Base-by-base conservation (phyloP, 371 early-diverging fungal species). In the Mucor mucedo region DNA sequence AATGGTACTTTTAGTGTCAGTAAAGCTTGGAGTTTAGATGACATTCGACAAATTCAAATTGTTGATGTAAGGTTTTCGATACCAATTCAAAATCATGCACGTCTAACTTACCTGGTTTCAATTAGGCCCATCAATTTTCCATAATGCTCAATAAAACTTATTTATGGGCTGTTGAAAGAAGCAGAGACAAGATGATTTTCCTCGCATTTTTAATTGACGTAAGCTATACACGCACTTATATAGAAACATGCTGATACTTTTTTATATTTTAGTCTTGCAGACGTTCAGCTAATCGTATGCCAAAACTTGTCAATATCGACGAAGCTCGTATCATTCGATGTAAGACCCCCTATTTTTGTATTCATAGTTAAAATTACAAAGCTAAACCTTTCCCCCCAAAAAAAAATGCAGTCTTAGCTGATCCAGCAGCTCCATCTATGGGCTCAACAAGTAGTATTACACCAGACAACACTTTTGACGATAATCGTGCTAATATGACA, bases 21-120 rank as follows among this genome's bases (percentile, higher is more conserved):
- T 53, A 87, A 82, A 65, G 73, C 79, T 3, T 87, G 87, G 87
- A 66, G 77, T 50, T 62, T 87, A 38, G 87, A 87, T 39, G 87
- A 87, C 60, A 80, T 87, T 42, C 78, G 72, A 52, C 78, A 78
- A 10, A 78, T 84, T 42, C 78, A 79, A 70, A 76, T 78, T 58
- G 68, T 87, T 44, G 87, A 87, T 70, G 85, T 86, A 84, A 72
- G 72, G 35, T 1, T 14, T 5, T 3, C 21, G 5, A 16, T 10
- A 35, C 2, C 21, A 21, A 0, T 21, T 21, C 21, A 21, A 2
- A 7, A 47, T 21, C 21, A 21, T 21, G 16, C 8, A 27, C n/a
- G 8, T n/a, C 3, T 3, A 5, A 44, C 44, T 44, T 5, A 44
- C 21, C 13, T 7, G 14, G 29, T 13, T 13, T 61, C 8, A 16